Evolutionary conservation across 192 early-diverging fungal species (phyloP), one percentile per base, ranked within the genome.

Genomic region (Spizellomyces punctatus): DNA sequence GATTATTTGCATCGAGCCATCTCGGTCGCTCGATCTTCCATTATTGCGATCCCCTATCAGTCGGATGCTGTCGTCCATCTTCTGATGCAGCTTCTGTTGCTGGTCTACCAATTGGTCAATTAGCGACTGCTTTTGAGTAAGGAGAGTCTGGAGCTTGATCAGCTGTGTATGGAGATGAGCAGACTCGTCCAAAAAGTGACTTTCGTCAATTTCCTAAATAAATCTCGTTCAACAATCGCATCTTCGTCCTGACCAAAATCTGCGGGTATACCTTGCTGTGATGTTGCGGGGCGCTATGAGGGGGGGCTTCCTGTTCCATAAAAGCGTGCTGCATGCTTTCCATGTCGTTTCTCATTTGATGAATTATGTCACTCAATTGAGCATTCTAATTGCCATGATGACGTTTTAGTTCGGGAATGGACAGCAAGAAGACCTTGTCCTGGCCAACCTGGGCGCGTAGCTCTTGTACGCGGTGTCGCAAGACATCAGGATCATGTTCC

Each of bases 301-400:
- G n/a, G 4, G n/a, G 54, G 64, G 5, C 16, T 48, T 3, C 10
- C 64, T 12, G 64, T 46, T 43, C n/a, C 49, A 8, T 10, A 52
- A 75, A 60, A 14, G 73, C 65, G 41, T 73, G 67, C n/a, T 72
- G 57, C 72, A 78, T 69, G 36, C 49, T 19, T 66, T 81, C 74
- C 74, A 81, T 78, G 50, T 81, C 80, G 6, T 48, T 22, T 22
- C 80, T 71, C 80, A 81, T 81, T 71, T 81, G 74, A 19, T 67
- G 58, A 43, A 81, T 76, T 8, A 78, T 67, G 0, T 36, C 48
- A 17, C 17, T 59, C 6, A 81, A 49, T 10, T 76, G 67, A 5
- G 10, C 63, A 67, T 81, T 81, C 69, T 81, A 42, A 36, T 10
- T 47, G 44, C 12, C n/a, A 47, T 41, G 49, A 60, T 45, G 73